phyloP scores from a whole-genome alignment of 1,139 yeast genomes.

The Magnusiomyces magnusii region DNA sequence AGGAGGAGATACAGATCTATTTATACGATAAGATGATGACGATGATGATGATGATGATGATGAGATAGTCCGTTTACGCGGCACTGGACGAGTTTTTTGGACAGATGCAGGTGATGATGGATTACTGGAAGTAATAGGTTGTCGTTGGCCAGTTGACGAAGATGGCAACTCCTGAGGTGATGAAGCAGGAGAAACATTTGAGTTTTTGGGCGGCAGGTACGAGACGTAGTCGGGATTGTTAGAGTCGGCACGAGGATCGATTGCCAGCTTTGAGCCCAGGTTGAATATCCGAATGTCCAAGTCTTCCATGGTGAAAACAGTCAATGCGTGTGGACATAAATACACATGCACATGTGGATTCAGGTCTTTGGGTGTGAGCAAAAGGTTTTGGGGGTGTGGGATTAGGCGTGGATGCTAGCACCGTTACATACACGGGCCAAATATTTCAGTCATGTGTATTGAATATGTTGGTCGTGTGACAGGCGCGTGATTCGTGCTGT shows the following conservation, averaged over 20 bases:
- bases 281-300: slow-evolving; percentile 15
- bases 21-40: background rate
- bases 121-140: background rate
- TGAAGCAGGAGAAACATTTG: slow-evolving; percentile 13
- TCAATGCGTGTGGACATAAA: background rate
- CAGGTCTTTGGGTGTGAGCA: background rate
- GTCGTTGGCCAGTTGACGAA: slow-evolving; percentile 4
- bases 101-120: background rate
- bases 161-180: slow-evolving; percentile 7
- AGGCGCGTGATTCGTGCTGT: too few relatives aligned
- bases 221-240: slow-evolving; percentile 15
- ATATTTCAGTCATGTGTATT: background rate
- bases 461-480: background rate
- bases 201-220: slow-evolving; percentile 12
- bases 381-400: background rate
- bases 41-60: background rate
- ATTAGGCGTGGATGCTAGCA: background rate
- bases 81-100: background rate
- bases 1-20: background rate
- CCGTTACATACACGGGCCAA: background rate
- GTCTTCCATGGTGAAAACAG: slow-evolving; percentile 12
- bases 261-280: slow-evolving; percentile 13
- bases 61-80: background rate
- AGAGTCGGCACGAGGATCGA: slow-evolving; percentile 14
- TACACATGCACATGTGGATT: background rate